Conservation (phyloP, 352 stramenopile species). For the Phytophthora crassamura region DNA sequence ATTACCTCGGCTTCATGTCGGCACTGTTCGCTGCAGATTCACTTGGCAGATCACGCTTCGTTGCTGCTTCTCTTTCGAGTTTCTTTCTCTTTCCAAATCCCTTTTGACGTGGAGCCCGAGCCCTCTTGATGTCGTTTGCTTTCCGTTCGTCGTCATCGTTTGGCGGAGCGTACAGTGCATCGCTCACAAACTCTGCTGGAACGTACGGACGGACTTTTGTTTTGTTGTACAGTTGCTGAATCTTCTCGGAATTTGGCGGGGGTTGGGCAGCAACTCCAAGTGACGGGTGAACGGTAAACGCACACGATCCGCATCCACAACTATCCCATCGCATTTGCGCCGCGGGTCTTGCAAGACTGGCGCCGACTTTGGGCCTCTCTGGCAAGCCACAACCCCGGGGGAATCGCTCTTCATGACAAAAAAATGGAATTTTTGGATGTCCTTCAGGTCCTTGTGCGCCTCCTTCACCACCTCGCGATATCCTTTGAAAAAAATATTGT, state of each 20-base stretch:
- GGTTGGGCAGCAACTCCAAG: not conserved
- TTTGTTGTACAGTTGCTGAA: slow-evolving; percentile 22
- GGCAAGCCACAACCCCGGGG: not conserved
- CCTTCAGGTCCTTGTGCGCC: slow-evolving; percentile 3
- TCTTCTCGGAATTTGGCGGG: slow-evolving; percentile 18
- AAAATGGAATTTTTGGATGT: slow-evolving; percentile 4
- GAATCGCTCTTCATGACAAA: not conserved
- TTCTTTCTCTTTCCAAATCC: too few species aligned
- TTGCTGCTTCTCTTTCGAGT: too few species aligned
- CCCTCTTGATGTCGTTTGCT: too few species aligned
- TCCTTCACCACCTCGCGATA: not conserved
- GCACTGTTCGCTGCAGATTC: too few species aligned
- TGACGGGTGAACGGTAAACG: not conserved
- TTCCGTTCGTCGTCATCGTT: too few species aligned
- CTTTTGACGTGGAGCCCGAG: too few species aligned
- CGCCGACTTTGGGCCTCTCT: not conserved
- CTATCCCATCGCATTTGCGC: not conserved
- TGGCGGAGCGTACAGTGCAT: too few species aligned
- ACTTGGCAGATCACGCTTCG: too few species aligned
- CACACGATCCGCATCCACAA: not conserved
- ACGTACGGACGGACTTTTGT: slow-evolving; percentile 22
- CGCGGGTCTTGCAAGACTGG: slow-evolving; percentile 4
- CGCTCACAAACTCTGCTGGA: slow-evolving; percentile 13
- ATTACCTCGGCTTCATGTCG: too few species aligned
- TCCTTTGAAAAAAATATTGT: not conserved